Percentiles rank a stretch among this genome's conserved stretches.
These are phyloP conservation scores for Citrus maxima DNA, from an alignment of 345 rosid genomes.

Conservation along the genomic window DNA sequence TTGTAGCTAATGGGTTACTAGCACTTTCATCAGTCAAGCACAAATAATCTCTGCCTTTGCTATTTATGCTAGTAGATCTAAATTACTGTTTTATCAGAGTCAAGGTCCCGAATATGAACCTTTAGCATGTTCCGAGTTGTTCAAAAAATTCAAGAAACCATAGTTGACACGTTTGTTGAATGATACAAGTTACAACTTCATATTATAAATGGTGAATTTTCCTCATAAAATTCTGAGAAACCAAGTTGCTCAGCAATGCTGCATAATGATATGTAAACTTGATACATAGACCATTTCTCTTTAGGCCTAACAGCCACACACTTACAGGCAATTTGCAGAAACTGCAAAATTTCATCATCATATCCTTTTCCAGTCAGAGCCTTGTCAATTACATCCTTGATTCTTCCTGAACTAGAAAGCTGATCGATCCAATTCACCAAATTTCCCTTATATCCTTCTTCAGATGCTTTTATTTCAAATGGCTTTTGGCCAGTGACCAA, in stretches of 20 bases:
- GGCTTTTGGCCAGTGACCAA: slow-evolving; percentile 67
- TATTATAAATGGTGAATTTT: slow-evolving; percentile 45
- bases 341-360: slow-evolving; percentile 64
- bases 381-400: slow-evolving; percentile 48
- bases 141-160: slow-evolving; percentile 1
- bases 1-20: not conserved
- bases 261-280: too few relatives aligned
- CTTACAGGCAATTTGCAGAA: slow-evolving; percentile 1
- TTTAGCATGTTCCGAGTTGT: too few relatives aligned
- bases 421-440: slow-evolving; percentile 76
- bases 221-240: slow-evolving; percentile 47
- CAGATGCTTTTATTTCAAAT: slow-evolving; percentile 29
- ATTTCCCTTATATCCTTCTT: slow-evolving; percentile 59
- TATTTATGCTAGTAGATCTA: too few relatives aligned
- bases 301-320: too few relatives aligned
- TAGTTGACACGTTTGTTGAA: slow-evolving; percentile 14
- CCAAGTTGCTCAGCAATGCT: too few relatives aligned
- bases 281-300: too few relatives aligned
- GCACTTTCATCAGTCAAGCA: not conserved
- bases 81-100: too few relatives aligned
- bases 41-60: too few relatives aligned
- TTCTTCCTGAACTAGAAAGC: slow-evolving; percentile 44
- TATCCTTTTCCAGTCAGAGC: slow-evolving; percentile 48
- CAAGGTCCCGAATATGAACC: too few relatives aligned
- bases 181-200: slow-evolving; percentile 5